Base-by-base conservation (phyloP, 306 rosid species). In the Prinsepia uniflora region DNA sequence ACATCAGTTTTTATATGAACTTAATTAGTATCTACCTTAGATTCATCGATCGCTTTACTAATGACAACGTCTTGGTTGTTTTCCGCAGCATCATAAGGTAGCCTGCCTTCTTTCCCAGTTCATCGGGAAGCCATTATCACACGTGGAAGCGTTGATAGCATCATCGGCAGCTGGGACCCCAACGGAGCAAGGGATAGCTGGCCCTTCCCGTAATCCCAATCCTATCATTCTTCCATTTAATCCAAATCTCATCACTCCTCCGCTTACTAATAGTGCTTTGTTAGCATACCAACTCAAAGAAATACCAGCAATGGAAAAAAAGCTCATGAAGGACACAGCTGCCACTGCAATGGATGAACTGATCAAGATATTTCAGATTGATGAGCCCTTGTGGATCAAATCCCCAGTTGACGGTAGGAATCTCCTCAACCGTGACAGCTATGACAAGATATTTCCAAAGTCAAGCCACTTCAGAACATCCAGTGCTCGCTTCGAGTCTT, bases 381-480 rank as follows among this genome's bases (percentile, higher is more conserved):
- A 85, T 8, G 92, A 85, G 53, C 92, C 92, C 36, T 70, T 86
- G 19, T 92, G 96, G 98, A 44, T 67, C 7, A 74, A 49, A 75
- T 72, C 88, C 45, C 5, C 55, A 0, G 14, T 6, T 10, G 76
- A 78, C 9, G 87, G 72, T 6, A 75, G 76, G 17, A 72, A 41
- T 43, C 7, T 76, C 48, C 84, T 92, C 74, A 82, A 78, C 24
- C 83, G 82, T 4, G 84, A 84, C 1, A 64, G 18, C 45, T 92
- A 92, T n/a, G 85, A 78, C 1, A 76, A 36, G 48, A 52, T 71
- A 0, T 86, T 78, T 44, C 75, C 63, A 1, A 80, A 55, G 65
- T 48, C 46, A 44, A 75, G 42, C 62, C 70, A 44, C 70, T 82
- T 81, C 14, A 76, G 10, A 3, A 64, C 52, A 6, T 17, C 81